Conservation (phyloP, 1,284 basidiomycete genomes). For the Trichosporon sp. region DNA sequence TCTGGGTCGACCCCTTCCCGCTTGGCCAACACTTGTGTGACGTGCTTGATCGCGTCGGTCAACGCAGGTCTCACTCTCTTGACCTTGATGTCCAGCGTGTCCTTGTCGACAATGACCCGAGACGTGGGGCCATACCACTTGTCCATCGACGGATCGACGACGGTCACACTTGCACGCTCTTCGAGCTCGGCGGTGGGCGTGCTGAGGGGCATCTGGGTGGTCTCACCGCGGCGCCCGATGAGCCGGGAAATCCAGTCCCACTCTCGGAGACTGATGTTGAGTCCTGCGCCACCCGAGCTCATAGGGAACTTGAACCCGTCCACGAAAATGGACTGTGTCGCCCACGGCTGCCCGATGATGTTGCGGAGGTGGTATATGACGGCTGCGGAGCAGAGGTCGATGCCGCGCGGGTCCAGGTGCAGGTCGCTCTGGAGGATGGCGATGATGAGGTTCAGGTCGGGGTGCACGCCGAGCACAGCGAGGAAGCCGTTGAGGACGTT, state of each 20-base stretch:
- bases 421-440: neutral
- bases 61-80: neutral
- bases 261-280: neutral
- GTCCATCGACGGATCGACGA: neutral
- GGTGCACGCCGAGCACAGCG: neutral
- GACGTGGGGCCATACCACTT: neutral
- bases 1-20: neutral
- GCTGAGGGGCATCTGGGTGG: neutral
- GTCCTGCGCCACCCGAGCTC: neutral
- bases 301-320: neutral
- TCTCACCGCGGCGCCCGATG: neutral
- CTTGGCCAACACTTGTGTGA: neutral
- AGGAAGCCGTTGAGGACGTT: neutral
- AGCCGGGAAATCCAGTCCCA: slow-evolving; percentile 5
- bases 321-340: neutral
- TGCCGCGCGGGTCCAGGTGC: neutral
- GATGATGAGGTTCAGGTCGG: neutral
- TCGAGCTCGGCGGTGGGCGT: neutral
- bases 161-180: neutral
- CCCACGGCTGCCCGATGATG: neutral
- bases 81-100: neutral
- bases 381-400: neutral
- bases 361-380: neutral
- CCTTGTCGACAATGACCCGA: neutral
- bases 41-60: neutral